Evolutionary conservation across 352 stramenopile genomes (phyloP), one percentile per base, ranked within the genome.

Genomic region (Elongisporangium undulatum): DNA sequence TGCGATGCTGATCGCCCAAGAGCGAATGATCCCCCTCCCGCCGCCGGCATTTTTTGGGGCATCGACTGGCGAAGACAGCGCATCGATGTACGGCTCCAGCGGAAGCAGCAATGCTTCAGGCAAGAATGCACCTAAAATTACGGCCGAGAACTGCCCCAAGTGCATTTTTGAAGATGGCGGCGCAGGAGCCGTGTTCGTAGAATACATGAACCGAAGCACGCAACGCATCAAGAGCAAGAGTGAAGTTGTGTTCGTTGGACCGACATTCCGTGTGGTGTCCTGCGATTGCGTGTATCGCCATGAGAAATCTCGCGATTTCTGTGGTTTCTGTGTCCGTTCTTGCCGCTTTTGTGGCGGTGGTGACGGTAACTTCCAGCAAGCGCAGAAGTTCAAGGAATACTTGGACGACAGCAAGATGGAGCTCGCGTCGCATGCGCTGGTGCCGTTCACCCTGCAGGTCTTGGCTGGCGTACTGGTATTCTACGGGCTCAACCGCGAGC

Each of bases 201-300:
- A 94, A 57, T 93, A 79, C 59, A 72, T 63, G 58, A 71, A 82
- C 51, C 50, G 51, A 8, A 77, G 72, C 22, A 92, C 83, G 19
- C 60, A 71, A 17, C 72, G 76, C 0, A 60, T 90, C 54, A 66
- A 62, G 7, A 74, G 63, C 15, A 77, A 71, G 56, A 64, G 69
- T 3, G 84, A 88, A 20, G 56, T 86, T 15, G 81, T 94, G 41
- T 63, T 82, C 26, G 63, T 93, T 12, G 86, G 86, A 0, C 77
- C 82, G 26, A 93, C 72, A 9, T 95, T 93, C 65, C 81, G 83
- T n/a, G 86, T 94, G 54, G 79, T 94, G 3, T 74, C 79, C 22
- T 95, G 86, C 54, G 84, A 95, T 61, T 95, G 86, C 45, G 84
- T 93, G n/a, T 74, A 87, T 53, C 82, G 86, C 17, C 88, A 87